Evolutionary conservation across 2,329 filamentous ascomycete species (phyloP), one percentile per base, ranked within the genome.

Genomic region (Cadophora malorum): DNA sequence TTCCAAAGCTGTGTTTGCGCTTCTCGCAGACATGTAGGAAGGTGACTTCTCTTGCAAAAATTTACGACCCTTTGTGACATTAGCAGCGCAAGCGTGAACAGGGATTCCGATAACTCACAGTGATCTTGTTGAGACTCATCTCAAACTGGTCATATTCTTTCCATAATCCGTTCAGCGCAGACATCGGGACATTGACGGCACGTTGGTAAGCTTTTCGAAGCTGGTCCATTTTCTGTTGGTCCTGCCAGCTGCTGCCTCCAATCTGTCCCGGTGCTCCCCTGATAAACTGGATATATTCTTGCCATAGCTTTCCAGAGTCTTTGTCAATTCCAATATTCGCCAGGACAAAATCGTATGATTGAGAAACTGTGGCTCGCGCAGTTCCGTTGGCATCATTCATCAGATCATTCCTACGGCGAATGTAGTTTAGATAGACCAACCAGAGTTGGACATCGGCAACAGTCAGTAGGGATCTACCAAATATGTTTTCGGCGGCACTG

Each of bases 141-240:
- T 99, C 96, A 76, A 99, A 99, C 73, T 92, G 90, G 78, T 98
- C 94, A 77, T 99, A 99, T 76, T 99, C 95, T 78, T 96, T 97
- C 96, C 96, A 99, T 16, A 99, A 82, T 63, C 86, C 87, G 76
- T 95, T 92, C 60, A 97, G 88, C 38, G 91, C 91, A 65, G 90
- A 88, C 71, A 93, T 97, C 4, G 96, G 96, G 49, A 97, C 88
- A 72, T 88, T 90, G 67, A 97, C 92, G 16, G 95, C 95, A 64
- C 91, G 91, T 75, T 97, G 94, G 78, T 97, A 99, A 0, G 93
- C 92, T 78, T 96, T 97, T 68, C 96, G 90, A 63, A 99, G 81
- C 73, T 92, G 85, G 75, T 99, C 96, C 91, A 97, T 97, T 84
- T 99, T 99, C 78, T 98, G 96, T 80, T 95, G 92, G 77, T 98